Conservation (phyloP, 345 rosid genomes). For the Lepidium didymum region DNA sequence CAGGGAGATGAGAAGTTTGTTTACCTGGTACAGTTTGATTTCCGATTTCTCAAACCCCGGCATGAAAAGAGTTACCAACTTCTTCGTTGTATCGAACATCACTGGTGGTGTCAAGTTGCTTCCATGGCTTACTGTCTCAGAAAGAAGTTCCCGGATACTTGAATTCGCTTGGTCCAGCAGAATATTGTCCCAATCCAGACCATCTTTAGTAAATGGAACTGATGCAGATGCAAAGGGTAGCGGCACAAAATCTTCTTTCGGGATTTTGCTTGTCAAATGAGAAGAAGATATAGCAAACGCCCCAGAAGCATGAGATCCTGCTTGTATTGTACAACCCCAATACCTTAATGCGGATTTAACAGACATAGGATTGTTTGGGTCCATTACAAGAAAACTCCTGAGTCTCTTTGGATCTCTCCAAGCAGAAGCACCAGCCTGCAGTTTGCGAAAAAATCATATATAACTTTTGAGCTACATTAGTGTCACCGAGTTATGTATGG, state of each 20-base stretch:
- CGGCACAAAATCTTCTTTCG: slow-evolving; percentile 47
- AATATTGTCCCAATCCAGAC: slow-evolving; percentile 55
- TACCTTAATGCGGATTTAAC: slow-evolving; percentile 61
- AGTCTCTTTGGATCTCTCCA: slow-evolving; percentile 41
- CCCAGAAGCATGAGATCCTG: slow-evolving; percentile 68
- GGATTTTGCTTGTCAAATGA: slow-evolving; percentile 19
- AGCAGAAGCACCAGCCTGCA: slow-evolving; percentile 60
- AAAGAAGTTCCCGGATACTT: slow-evolving; percentile 45
- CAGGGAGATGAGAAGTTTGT: not conserved
- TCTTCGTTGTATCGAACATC: slow-evolving; percentile 47
- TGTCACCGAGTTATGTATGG: not conserved
- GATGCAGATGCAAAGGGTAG: slow-evolving; percentile 50
- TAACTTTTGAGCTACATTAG: not conserved
- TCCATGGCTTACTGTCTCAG: slow-evolving; percentile 22
- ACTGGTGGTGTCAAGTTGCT: slow-evolving; percentile 37
- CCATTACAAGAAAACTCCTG: slow-evolving; percentile 62
- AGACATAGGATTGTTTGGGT: slow-evolving; percentile 50
- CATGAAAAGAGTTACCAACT: slow-evolving; percentile 68
- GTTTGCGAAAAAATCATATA: not conserved
- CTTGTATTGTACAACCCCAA: slow-evolving; percentile 86
- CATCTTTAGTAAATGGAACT: slow-evolving; percentile 37
- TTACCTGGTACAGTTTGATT: slow-evolving; percentile 86
- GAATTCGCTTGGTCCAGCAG: slow-evolving; percentile 33
- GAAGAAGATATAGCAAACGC: slow-evolving; percentile 43
- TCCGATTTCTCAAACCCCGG: slow-evolving; percentile 92